phyloP scores from a whole-genome alignment of 345 rosid genomes.

The Aethionema arabicum region DNA sequence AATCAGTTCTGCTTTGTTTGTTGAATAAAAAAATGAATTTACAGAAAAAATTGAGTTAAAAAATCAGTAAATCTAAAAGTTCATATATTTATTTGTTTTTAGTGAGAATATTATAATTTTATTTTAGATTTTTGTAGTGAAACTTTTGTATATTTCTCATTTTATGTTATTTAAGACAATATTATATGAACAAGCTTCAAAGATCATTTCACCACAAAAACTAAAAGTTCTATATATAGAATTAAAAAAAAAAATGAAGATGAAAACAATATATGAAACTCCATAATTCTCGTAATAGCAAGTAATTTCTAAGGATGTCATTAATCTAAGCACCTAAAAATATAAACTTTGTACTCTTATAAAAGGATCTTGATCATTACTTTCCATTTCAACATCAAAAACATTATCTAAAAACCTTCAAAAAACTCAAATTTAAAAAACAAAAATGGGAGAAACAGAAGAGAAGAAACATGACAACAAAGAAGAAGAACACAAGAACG shows the following conservation, averaged over 20 bases:
- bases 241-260: not conserved
- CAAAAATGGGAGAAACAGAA: slow-evolving; percentile 43
- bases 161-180: too few relatives aligned
- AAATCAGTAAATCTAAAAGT: too few relatives aligned
- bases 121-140: too few relatives aligned
- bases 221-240: slow-evolving; percentile 23
- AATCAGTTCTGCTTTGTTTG: too few relatives aligned
- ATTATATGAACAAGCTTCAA: slow-evolving; percentile 4
- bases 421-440: slow-evolving; percentile 4
- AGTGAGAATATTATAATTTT: too few relatives aligned
- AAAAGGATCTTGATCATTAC: not conserved
- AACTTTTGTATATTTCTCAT: too few relatives aligned
- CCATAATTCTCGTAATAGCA: slow-evolving; percentile 21
- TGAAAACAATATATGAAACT: slow-evolving; percentile 4
- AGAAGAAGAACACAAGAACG: slow-evolving; percentile 33
- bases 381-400: not conserved
- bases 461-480: slow-evolving; percentile 32
- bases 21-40: too few relatives aligned
- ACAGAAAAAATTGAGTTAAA: too few relatives aligned
- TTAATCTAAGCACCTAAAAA: not conserved
- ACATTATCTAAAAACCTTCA: not conserved
- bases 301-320: slow-evolving; percentile 25
- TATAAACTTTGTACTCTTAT: not conserved
- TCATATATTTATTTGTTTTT: too few relatives aligned
- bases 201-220: slow-evolving; percentile 12